phyloP scores from a whole-genome alignment of 2,329 filamentous ascomycete species.

The Pestalotiopsis sp. region DNA sequence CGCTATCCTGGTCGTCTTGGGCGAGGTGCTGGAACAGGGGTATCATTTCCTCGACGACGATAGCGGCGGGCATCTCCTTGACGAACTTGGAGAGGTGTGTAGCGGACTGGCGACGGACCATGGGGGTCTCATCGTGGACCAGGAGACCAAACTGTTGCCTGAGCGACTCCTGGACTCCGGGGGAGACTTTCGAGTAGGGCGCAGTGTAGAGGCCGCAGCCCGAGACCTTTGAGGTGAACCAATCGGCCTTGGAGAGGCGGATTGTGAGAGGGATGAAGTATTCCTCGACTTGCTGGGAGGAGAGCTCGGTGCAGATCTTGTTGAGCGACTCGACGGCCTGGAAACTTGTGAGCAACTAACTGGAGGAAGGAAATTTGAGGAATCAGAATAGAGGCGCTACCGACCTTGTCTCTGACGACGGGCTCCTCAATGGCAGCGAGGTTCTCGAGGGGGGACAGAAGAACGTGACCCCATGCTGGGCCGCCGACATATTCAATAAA shows the following conservation, averaged over 20 bases:
- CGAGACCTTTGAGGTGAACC: conserved; percentile 99
- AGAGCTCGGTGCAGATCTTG: conserved; percentile 96
- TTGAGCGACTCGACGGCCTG: conserved; percentile 98
- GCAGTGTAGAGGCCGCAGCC: conserved; percentile 93
- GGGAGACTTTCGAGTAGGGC: conserved; percentile 89
- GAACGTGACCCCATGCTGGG: conserved; percentile 89
- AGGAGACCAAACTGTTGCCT: conserved; percentile 90
- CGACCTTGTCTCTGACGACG: conserved; percentile 94
- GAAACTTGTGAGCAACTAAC: conserved; percentile 17
- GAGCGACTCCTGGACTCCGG: conserved; percentile 86
- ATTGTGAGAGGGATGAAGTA: conserved; percentile 95
- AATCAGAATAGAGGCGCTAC: conserved; percentile 22
- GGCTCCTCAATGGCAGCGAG: conserved; percentile 98
- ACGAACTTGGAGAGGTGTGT: conserved; percentile 97
- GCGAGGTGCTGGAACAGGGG: conserved; percentile 97
- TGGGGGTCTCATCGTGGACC: conserved; percentile 97
- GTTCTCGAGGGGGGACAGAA: conserved; percentile 96
- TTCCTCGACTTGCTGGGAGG: conserved; percentile 90
- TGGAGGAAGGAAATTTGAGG: conserved; percentile 7
- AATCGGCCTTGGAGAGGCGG: conserved; percentile 97
- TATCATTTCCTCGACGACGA: conserved; percentile 99
- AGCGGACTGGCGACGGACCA: conserved; percentile 96
- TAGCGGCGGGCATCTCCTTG: conserved; percentile 88
- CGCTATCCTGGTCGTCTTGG: conserved; percentile 96
- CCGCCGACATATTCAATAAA: conserved; percentile 99